A percentile compares a stretch with the other conserved stretches of the same genome.
These are phyloP conservation scores for Aeminium ludgeri DNA, from an alignment of 495 filamentous ascomycete species.

Conservation along the genomic window DNA sequence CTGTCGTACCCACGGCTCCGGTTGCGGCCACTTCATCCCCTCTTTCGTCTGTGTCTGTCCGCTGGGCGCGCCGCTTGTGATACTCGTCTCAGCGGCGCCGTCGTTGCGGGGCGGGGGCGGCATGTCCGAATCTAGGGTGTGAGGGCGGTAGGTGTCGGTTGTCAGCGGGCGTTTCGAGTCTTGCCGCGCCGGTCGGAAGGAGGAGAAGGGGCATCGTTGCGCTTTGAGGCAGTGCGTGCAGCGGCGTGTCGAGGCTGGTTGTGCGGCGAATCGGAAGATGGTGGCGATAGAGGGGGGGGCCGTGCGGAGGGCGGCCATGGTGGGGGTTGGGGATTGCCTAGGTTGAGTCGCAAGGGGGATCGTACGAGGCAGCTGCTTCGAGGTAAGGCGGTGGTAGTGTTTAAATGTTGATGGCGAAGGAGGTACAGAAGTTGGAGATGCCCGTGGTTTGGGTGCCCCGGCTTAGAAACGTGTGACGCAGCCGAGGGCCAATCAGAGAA, in stretches of 20 bases:
- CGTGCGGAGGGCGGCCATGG: constrained; percentile 9
- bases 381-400: too few relatives aligned
- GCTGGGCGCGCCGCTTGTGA: constrained; percentile 31
- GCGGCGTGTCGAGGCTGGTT: constrained; percentile 23
- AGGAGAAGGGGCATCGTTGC: constrained; percentile 42
- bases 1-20: constrained; percentile 29
- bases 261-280: constrained; percentile 34
- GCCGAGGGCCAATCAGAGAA: too few relatives aligned
- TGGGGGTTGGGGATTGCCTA: neutral
- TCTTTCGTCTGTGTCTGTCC: neutral
- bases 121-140: constrained; percentile 40
- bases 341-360: too few relatives aligned
- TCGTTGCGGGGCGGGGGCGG: constrained; percentile 51
- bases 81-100: constrained; percentile 49
- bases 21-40: constrained; percentile 37
- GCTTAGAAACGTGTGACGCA: too few relatives aligned
- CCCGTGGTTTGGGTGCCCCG: too few relatives aligned
- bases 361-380: too few relatives aligned
- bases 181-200: constrained; percentile 34
- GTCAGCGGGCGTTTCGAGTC: constrained; percentile 48
- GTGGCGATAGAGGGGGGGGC: constrained; percentile 35
- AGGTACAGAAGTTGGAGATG: too few relatives aligned
- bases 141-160: constrained; percentile 58
- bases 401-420: too few relatives aligned
- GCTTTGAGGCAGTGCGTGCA: constrained; percentile 35